phyloP scores from a whole-genome alignment of 2,329 filamentous ascomycete genomes.

The Graphilbum fragrans region DNA sequence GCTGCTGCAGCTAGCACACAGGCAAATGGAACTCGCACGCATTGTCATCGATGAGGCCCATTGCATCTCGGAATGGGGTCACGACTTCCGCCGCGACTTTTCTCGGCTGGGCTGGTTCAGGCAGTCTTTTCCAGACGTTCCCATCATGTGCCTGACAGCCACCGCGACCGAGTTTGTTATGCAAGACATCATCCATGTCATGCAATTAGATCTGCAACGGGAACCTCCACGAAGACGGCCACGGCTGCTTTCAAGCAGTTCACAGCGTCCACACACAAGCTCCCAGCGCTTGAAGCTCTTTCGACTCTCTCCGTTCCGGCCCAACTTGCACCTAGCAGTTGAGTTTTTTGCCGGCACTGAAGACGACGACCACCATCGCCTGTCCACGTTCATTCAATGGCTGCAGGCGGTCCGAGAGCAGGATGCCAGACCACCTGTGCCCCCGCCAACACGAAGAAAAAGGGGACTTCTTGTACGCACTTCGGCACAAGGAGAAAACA shows the following conservation, averaged over 20 bases:
- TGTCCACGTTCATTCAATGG: slow-evolving; percentile 66
- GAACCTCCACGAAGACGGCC: neutral
- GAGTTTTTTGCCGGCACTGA: slow-evolving; percentile 63
- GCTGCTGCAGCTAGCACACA: slow-evolving; percentile 59
- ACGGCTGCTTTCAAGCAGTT: neutral
- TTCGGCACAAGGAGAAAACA: too few species aligned
- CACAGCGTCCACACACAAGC: too few species aligned
- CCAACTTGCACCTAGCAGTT: slow-evolving; percentile 85
- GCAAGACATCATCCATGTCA: slow-evolving; percentile 66
- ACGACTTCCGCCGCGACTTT: slow-evolving; percentile 92
- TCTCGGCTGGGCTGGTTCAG: slow-evolving; percentile 81
- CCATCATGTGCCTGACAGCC: slow-evolving; percentile 85
- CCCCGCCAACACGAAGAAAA: slow-evolving; percentile 32
- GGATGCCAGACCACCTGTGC: slow-evolving; percentile 45
- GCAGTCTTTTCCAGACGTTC: slow-evolving; percentile 67
- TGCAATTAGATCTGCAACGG: slow-evolving; percentile 47
- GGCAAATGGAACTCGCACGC: slow-evolving; percentile 73
- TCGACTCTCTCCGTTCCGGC: slow-evolving; percentile 69
- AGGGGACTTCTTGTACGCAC: slow-evolving; percentile 24
- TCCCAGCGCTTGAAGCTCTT: slow-evolving; percentile 44
- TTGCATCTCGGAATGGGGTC: slow-evolving; percentile 96
- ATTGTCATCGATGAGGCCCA: slow-evolving; percentile 91
- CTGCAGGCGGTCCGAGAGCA: slow-evolving; percentile 46
- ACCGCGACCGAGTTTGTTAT: slow-evolving; percentile 76
- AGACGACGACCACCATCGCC: slow-evolving; percentile 46